Conservation (phyloP, 2,329 filamentous ascomycete genomes). For the Teratosphaeria destructans region DNA sequence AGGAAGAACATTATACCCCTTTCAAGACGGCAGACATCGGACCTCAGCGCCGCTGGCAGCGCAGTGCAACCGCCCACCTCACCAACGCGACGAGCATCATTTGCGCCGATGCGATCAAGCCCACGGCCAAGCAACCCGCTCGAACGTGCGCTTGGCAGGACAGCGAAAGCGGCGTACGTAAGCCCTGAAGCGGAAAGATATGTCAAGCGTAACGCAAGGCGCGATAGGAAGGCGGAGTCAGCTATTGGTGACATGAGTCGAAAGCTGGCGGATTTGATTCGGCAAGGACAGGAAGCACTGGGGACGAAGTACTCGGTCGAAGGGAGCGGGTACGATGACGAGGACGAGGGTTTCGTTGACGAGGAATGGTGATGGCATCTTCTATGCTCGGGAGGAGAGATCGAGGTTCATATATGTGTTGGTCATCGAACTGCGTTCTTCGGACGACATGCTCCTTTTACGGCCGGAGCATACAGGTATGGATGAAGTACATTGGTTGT, state of each 20-base stretch:
- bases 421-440: neutral
- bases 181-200: slow-evolving; percentile 61
- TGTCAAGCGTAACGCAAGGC: slow-evolving; percentile 58
- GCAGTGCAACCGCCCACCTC: slow-evolving; percentile 16
- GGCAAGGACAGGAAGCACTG: slow-evolving; percentile 76
- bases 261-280: slow-evolving; percentile 74
- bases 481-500: neutral
- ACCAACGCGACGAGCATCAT: slow-evolving; percentile 40
- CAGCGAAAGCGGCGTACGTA: slow-evolving; percentile 14
- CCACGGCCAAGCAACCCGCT: neutral
- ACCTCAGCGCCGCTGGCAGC: slow-evolving; percentile 22
- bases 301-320: slow-evolving; percentile 40
- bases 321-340: slow-evolving; percentile 14
- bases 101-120: slow-evolving; percentile 40
- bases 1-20: slow-evolving; percentile 31
- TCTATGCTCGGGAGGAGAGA: neutral
- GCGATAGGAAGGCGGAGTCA: slow-evolving; percentile 68
- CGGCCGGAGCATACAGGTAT: neutral
- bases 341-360: slow-evolving; percentile 22
- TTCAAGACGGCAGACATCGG: slow-evolving; percentile 29
- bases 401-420: neutral
- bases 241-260: slow-evolving; percentile 71
- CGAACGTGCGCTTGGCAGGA: neutral
- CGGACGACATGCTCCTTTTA: neutral
- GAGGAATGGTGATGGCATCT: slow-evolving; percentile 13